Percentiles rank a stretch among this genome's conserved stretches.
Conservation (phyloP, 2,329 filamentous ascomycete genomes). For the Fusarium nematophilum region DNA sequence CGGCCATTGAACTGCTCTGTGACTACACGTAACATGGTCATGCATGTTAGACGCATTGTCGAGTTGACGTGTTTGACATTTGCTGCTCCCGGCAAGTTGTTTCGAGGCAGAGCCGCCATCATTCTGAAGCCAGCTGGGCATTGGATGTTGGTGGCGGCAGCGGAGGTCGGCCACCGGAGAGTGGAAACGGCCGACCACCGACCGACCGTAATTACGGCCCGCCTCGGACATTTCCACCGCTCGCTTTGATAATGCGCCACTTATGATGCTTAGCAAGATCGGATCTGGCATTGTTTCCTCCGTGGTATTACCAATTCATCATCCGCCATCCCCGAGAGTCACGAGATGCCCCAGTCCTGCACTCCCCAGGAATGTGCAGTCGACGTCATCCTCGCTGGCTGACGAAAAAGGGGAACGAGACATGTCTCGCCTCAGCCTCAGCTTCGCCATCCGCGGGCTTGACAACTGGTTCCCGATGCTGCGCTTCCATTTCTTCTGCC, state of each 20-base stretch:
- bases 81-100: not conserved
- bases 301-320: conserved; percentile 23
- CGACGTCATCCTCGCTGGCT: conserved; percentile 32
- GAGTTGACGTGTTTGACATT: not conserved
- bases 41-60: too few species aligned
- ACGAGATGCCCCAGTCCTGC: conserved; percentile 14
- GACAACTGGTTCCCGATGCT: not conserved
- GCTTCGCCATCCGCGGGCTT: conserved; percentile 11
- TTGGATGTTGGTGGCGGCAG: conserved; percentile 15
- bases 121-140: too few species aligned
- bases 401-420: conserved; percentile 20
- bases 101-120: too few species aligned
- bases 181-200: conserved; percentile 29
- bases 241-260: conserved; percentile 5
- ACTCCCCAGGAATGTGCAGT: conserved; percentile 1
- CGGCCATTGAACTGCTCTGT: too few species aligned
- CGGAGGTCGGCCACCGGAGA: too few species aligned
- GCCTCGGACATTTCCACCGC: conserved; percentile 31
- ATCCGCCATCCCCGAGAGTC: conserved; percentile 20
- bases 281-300: not conserved
- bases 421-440: conserved; percentile 31
- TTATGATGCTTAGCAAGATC: conserved; percentile 25
- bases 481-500: not conserved
- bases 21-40: too few species aligned
- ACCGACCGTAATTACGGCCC: conserved; percentile 43